phyloP scores from a whole-genome alignment of 371 early-diverging fungal species.

The Mucor piriformis region DNA sequence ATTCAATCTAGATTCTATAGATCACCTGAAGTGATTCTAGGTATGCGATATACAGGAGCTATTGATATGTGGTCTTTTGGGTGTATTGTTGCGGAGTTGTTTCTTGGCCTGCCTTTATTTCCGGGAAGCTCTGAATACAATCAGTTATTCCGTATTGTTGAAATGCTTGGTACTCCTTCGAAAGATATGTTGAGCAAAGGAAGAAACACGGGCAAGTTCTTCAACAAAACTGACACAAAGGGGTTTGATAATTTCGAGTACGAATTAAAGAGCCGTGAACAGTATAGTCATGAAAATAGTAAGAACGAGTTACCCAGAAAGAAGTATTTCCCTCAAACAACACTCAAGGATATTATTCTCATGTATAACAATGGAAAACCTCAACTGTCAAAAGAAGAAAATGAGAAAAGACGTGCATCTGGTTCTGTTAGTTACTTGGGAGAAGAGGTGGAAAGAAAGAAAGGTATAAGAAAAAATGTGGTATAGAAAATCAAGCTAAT shows the following conservation, averaged over 20 bases:
- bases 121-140: constrained; percentile 96
- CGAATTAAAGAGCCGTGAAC: constrained; percentile 79
- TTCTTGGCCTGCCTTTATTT: constrained; percentile 90
- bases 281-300: constrained; percentile 77
- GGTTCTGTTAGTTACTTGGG: not conserved
- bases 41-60: constrained; percentile 90
- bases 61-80: constrained; percentile 99
- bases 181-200: constrained; percentile 47
- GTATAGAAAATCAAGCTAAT: not conserved
- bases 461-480: constrained; percentile 3
- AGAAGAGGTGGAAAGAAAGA: constrained; percentile 13
- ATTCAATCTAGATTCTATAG: constrained; percentile 98
- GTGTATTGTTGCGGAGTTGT: constrained; percentile 98
- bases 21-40: constrained; percentile 96
- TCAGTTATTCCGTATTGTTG: constrained; percentile 88
- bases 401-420: constrained; percentile 31
- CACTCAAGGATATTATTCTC: constrained; percentile 80
- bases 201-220: constrained; percentile 32
- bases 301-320: constrained; percentile 84
- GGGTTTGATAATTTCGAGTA: constrained; percentile 56
- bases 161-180: constrained; percentile 71
- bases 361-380: constrained; percentile 70
- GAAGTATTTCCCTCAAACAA: constrained; percentile 80
- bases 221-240: constrained; percentile 24
- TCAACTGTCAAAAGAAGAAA: constrained; percentile 56